phyloP scores from a whole-genome alignment of 768 basidiomycete genomes.

The Mycena filopes region DNA sequence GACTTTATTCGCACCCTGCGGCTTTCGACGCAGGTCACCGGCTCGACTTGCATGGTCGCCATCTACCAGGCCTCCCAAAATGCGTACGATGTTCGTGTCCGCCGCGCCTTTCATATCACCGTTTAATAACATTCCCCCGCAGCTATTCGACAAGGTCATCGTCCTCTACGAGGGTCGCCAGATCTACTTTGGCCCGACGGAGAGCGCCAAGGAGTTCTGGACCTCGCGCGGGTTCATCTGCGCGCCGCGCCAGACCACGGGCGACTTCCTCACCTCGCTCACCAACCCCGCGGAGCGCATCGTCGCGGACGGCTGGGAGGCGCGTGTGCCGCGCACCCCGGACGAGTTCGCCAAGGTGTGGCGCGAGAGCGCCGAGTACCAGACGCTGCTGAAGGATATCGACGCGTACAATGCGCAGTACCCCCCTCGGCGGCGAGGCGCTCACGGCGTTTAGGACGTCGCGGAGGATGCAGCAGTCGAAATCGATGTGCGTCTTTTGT shows the following conservation, averaged over 20 bases:
- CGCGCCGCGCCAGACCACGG: conserved; percentile 55
- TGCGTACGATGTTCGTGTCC: conserved; percentile 47
- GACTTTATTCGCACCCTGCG: conserved; percentile 58
- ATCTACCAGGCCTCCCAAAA: conserved; percentile 53
- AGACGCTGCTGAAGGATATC: conserved; percentile 40
- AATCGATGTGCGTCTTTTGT: conserved; percentile 41
- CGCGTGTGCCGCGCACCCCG: conserved; percentile 53
- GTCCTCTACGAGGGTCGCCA: conserved; percentile 59
- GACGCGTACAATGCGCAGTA: conserved; percentile 42
- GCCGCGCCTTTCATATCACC: not conserved
- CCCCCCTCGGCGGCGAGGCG: conserved; percentile 40
- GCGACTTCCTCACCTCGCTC: conserved; percentile 58
- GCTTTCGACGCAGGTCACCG: conserved; percentile 51
- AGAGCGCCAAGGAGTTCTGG: conserved; percentile 56
- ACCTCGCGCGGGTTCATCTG: conserved; percentile 57
- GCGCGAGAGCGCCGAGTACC: conserved; percentile 47
- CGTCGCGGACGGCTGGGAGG: conserved; percentile 45
- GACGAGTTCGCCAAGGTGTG: conserved; percentile 53
- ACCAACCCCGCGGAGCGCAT: conserved; percentile 52
- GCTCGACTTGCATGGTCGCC: conserved; percentile 53
- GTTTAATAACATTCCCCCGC: conserved; percentile 2
- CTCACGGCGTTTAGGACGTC: conserved; percentile 46
- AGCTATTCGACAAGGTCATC: conserved; percentile 56
- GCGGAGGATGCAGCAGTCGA: conserved; percentile 47
- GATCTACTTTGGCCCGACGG: conserved; percentile 58